Evolutionary conservation across 164 flowering plant species (phyloP).

Genomic region (Kingdonia uniflora): DNA sequence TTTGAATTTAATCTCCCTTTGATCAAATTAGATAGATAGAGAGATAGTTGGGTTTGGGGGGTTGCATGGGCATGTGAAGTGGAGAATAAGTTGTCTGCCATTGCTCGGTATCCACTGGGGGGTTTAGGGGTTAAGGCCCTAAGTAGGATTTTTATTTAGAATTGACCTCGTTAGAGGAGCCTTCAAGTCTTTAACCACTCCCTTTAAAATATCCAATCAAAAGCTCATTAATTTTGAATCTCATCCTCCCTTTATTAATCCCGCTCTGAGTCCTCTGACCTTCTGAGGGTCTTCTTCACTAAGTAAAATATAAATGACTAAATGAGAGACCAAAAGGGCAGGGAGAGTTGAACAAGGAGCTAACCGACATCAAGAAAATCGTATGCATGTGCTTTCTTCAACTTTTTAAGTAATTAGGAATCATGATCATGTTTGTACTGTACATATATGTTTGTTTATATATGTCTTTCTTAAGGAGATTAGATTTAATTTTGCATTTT

Average conservation of each 20-base stretch:
- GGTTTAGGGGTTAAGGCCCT: too few species aligned
- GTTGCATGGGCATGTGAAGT: conserved; percentile 27
- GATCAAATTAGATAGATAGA: background rate
- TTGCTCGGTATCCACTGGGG: conserved; percentile 19
- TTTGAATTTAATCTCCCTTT: background rate
- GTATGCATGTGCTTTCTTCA: conserved; percentile 11
- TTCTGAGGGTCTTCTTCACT: too few species aligned
- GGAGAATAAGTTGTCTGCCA: conserved; percentile 27
- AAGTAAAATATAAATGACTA: too few species aligned
- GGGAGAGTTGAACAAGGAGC: background rate
- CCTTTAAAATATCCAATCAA: background rate
- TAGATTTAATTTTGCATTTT: too few species aligned
- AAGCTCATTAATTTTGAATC: background rate
- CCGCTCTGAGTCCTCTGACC: too few species aligned
- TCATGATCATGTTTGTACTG: conserved; percentile 4
- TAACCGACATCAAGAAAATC: conserved; percentile 13
- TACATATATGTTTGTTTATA: background rate
- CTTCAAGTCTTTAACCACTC: conserved; percentile 1
- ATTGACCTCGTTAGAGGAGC: conserved; percentile 40
- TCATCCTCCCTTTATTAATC: background rate
- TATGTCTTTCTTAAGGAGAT: background rate
- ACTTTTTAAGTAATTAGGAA: conserved; percentile 5
- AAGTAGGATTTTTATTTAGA: too few species aligned
- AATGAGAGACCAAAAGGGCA: too few species aligned
- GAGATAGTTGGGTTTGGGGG: background rate